phyloP scores from a whole-genome alignment of 257 asterid genomes.

The Nicotiana knightiana region DNA sequence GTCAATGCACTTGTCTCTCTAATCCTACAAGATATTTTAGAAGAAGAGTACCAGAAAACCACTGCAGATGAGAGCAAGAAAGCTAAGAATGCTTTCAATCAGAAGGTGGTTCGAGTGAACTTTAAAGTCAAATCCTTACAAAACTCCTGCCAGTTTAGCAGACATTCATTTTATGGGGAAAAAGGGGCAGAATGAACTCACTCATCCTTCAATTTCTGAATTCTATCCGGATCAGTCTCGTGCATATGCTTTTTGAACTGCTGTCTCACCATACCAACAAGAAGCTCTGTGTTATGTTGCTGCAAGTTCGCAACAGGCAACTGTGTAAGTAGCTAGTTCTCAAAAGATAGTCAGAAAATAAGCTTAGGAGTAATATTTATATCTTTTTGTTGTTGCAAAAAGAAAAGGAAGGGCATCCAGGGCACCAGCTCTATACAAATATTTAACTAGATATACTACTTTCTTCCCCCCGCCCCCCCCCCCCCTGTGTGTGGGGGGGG shows the following conservation, averaged over 20 bases:
- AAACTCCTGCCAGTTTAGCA: background rate
- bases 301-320: conserved; percentile 28
- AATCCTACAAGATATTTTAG: background rate
- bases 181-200: conserved; percentile 28
- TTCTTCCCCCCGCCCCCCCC: too few species aligned
- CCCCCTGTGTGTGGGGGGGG: too few species aligned
- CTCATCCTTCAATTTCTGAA: conserved; percentile 85
- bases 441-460: too few species aligned
- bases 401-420: background rate
- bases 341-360: background rate
- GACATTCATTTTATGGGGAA: background rate
- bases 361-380: background rate
- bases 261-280: conserved; percentile 67
- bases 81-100: background rate
- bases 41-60: background rate
- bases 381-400: background rate
- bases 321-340: conserved; percentile 12
- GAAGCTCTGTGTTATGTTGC: conserved; percentile 77
- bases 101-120: background rate
- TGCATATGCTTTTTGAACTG: conserved; percentile 81
- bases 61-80: background rate
- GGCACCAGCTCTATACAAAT: too few species aligned
- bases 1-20: background rate
- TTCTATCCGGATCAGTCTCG: conserved; percentile 85
- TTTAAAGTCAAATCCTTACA: background rate